Evolutionary conservation across 2,329 filamentous ascomycete species (phyloP), one percentile per base, ranked within the genome.

Genomic region (Dichotomopilus funicola): DNA sequence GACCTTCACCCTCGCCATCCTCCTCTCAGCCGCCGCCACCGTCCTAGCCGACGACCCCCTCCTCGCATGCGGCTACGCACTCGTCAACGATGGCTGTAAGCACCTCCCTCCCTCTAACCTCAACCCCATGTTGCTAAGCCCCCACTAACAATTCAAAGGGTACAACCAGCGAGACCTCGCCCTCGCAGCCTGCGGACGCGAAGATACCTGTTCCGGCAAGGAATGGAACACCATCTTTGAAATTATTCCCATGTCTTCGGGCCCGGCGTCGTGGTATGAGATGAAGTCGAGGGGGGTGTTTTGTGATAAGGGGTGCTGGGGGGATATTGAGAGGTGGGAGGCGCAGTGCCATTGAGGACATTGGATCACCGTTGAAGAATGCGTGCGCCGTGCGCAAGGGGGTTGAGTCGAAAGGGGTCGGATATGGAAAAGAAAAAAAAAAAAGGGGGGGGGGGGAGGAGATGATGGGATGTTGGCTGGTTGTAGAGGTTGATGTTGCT

Each of bases 171-270:
- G 11, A 27, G 35, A 49, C 35, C 42, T 54, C 8, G 51, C 51
- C 13, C 11, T 7, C 31, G 44, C 44, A 1, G 51, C 44, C 3
- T 54, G 51, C 51, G 51, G 51, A 7, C 4, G 51, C n/a, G 7
- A 36, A 3, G 51, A 54, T 45, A 54, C 51, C 31, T 54, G 51
- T 38, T n/a, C 48, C 37, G 51, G 44, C 44, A 42, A 48, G 37
- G 51, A 54, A 45, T 54, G 51, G 51, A 54, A 54, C 51, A 48
- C 44, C 2, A 44, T 54, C 2, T 54, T 54, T 33, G 49, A 51
- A 33, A 41, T 51, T 9, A 2, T 51, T 2, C 49, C 12, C 33
- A 44, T 36, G 49, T 51, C 49, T 31, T 44, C 40, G 4, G 49
- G 49, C 3, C 49, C 49, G 40, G 12, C 40, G 5, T 13, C 12